phyloP scores from a whole-genome alignment of 1,284 basidiomycete species.

The Filobasidium uniguttulatum region DNA sequence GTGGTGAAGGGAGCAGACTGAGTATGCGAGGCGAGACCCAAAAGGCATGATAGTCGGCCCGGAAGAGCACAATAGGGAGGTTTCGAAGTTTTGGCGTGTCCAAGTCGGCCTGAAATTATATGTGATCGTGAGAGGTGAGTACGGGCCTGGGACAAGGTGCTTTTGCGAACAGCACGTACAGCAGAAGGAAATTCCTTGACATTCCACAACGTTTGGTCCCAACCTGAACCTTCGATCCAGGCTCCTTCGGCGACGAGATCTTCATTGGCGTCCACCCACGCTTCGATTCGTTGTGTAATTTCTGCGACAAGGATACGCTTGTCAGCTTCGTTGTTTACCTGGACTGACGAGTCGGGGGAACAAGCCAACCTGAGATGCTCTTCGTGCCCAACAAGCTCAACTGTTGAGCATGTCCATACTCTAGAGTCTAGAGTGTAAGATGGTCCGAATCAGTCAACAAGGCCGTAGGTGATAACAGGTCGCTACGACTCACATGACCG shows the following conservation, averaged over 20 bases:
- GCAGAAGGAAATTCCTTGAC: slow-evolving; percentile 60
- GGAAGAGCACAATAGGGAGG: slow-evolving; percentile 52
- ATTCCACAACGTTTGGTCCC: slow-evolving; percentile 66
- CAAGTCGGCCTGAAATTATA: slow-evolving; percentile 46
- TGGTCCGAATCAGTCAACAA: neutral
- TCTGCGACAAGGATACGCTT: slow-evolving; percentile 37
- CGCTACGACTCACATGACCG: slow-evolving; percentile 47
- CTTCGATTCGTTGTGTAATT: slow-evolving; percentile 49
- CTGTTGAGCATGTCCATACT: slow-evolving; percentile 42
- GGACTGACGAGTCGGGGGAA: neutral
- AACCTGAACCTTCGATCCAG: slow-evolving; percentile 79
- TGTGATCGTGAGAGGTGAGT: neutral
- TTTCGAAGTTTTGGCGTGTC: slow-evolving; percentile 47
- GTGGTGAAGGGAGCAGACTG: slow-evolving; percentile 43
- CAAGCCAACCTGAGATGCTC: slow-evolving; percentile 3
- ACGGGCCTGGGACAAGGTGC: neutral
- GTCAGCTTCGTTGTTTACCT: neutral
- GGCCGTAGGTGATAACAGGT: neutral
- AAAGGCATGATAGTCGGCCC: slow-evolving; percentile 68
- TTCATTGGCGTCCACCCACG: slow-evolving; percentile 48
- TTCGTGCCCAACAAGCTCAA: slow-evolving; percentile 49
- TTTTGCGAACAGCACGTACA: slow-evolving; percentile 52
- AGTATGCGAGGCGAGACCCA: slow-evolving; percentile 65
- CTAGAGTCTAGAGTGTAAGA: slow-evolving; percentile 19
- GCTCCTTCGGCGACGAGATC: slow-evolving; percentile 44